Base-by-base conservation (phyloP, 2,329 filamentous ascomycete genomes). In the Talaromyces piceae region DNA sequence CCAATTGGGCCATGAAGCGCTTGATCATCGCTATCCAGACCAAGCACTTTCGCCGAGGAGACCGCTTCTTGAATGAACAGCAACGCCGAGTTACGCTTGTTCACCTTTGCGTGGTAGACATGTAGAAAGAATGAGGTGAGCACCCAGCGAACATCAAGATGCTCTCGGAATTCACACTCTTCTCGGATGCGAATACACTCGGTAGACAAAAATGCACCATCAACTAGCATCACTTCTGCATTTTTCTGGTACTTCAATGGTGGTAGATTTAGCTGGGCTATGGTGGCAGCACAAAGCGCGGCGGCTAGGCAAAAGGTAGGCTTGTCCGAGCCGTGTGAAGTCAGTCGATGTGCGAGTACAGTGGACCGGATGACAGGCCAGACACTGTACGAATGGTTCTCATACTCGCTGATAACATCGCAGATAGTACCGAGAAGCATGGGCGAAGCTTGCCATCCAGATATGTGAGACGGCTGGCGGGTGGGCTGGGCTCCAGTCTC, bases 21-120 rank as follows among this genome's bases (percentile, higher is more conserved):
- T n/a, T 28, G 37, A 23, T 52, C 47, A 8, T 30, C 41, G 4
- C 54, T 52, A 55, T 64, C 57, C 37, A 66, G 25, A 8, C 54
- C 49, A 47, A 66, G 30, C 5, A 61, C 43, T 25, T 55, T 54
- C 9, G 61, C 62, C 0, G 56, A 54, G 2, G 57, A 52, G 9
- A 66, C 57, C 3, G 63, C 63, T 28, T 65, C 62, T 25, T 64
- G 62, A 12, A 63, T 61, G 20, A 61, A 66, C 54, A 61, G 58
- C 61, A 64, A 60, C 1, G 63, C 63, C 13, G 57, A 59, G 7
- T 56, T 59, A 8, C 58, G 56, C 48, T 59, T 56, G n/a, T 66
- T 63, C 20, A 58, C 55, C 49, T 66, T 66, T 13, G 63, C 63
- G 54, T 66, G 57, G 45, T 64, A 63, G 3, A 66, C 63, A 56